Evolutionary conservation across 805 yeast genomes (phyloP), one percentile per base, ranked within the genome.

Genomic region (Starmerella kuoi): DNA sequence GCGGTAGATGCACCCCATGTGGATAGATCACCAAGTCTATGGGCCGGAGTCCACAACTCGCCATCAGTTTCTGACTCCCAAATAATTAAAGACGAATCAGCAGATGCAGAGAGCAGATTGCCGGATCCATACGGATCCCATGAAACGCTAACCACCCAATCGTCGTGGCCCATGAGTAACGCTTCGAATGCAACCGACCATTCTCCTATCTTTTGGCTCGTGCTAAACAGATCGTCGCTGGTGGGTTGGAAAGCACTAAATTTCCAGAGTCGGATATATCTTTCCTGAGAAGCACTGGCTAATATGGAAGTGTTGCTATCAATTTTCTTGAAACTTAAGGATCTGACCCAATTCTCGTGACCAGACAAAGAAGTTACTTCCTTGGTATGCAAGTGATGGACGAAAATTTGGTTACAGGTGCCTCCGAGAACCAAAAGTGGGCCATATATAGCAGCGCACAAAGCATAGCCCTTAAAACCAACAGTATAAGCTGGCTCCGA

Each of bases 1-100:
- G 98, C 98, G 0, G 98, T 86, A 3, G 94, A 81, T 0, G 99
- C 95, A 54, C 99, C 99, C 61, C 91, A 88, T 38, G 86, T 80
- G 33, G 94, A 79, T 46, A 91, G 69, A 54, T 93, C 97, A 35
- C 99, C 99, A 17, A 91, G 64, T 51, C 97, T 67, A 17, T 77
- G 66, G 7, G 70, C 69, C 39, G 93, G 80, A 18, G 82, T 68
- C 98, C 98, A 91, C 36, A 91, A 77, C 7, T 49, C 53, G 15
- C 44, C 36, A n/a, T 39, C 51, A 5, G 17, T 15, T 22, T 48
- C 55, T 2, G 72, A 68, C 35, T 64, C 66, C 98, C 98, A 91
- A 8, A 86, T 65, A 82, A 91, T 87, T 38, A 88, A 65, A 0
- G 95, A 82, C 0, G 95, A 80, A 59, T 93, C 98, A 0, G 96